phyloP scores from a whole-genome alignment of 768 basidiomycete genomes.

The Mycena vulgaris region DNA sequence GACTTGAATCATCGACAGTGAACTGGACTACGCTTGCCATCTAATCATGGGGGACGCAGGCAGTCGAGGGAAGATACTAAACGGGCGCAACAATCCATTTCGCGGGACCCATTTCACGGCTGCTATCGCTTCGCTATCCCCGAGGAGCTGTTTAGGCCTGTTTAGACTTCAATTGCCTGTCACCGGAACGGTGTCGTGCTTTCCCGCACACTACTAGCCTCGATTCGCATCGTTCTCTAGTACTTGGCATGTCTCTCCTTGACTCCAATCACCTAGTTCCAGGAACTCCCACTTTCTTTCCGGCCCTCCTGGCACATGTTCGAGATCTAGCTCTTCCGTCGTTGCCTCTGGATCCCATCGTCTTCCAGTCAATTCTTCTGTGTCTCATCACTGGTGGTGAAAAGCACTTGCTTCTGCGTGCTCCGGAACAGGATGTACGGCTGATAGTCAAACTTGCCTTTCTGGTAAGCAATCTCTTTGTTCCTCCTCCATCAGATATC shows the following conservation, averaged over 20 bases:
- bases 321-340: slow-evolving; percentile 55
- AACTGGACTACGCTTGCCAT: slow-evolving; percentile 59
- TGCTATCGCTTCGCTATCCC: neutral
- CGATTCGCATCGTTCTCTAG: neutral
- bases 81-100: neutral
- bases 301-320: slow-evolving; percentile 63
- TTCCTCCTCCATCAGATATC: slow-evolving; percentile 22
- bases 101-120: no score
- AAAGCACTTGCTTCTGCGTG: slow-evolving; percentile 75
- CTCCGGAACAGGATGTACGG: slow-evolving; percentile 75
- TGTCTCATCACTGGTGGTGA: slow-evolving; percentile 75
- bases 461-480: slow-evolving; percentile 61
- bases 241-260: slow-evolving; percentile 7
- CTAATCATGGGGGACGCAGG: slow-evolving; percentile 34
- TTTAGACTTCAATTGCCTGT: neutral
- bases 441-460: slow-evolving; percentile 70
- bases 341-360: slow-evolving; percentile 72
- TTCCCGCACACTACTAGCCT: neutral
- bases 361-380: slow-evolving; percentile 77
- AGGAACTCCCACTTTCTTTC: slow-evolving; percentile 66
- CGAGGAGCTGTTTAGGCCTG: neutral
- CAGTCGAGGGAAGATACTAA: neutral
- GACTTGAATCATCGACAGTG: slow-evolving; percentile 77
- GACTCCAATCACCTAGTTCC: slow-evolving; percentile 47
- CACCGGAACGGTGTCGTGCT: neutral